Conservation (phyloP, 176 grass and related monocot species). For the Eremochloa ophiuroides region DNA sequence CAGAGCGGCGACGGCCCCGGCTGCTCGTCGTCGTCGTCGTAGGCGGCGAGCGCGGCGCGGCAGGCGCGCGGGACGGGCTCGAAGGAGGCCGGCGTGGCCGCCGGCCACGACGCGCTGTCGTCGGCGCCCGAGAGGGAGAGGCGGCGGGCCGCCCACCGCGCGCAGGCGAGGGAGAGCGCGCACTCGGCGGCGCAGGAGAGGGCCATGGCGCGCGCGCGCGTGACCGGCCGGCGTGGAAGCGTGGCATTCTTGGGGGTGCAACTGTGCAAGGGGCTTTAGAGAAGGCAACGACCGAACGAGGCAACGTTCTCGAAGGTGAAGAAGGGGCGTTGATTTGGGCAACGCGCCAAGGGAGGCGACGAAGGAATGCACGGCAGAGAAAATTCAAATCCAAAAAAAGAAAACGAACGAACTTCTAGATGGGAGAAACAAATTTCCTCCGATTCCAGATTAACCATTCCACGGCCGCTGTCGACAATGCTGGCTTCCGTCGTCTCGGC, state of each 20-base stretch:
- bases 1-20: slow-evolving; percentile 23
- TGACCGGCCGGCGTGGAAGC: background rate
- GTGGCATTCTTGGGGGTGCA: background rate
- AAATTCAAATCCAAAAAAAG: too few relatives aligned
- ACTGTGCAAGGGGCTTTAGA: background rate
- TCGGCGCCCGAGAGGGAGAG: slow-evolving; percentile 25
- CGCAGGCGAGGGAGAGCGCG: slow-evolving; percentile 39
- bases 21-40: slow-evolving; percentile 18
- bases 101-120: slow-evolving; percentile 49
- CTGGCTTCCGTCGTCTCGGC: too few relatives aligned
- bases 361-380: background rate
- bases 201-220: background rate
- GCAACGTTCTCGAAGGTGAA: background rate
- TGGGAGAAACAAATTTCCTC: too few relatives aligned
- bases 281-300: background rate
- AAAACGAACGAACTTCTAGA: slow-evolving; percentile 10
- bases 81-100: slow-evolving; percentile 24
- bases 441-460: too few relatives aligned
- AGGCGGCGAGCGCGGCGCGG: slow-evolving; percentile 35
- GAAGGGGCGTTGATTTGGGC: background rate
- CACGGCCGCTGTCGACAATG: too few relatives aligned
- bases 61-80: slow-evolving; percentile 35
- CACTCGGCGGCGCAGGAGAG: slow-evolving; percentile 34
- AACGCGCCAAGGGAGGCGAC: background rate
- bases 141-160: slow-evolving; percentile 40